Evolutionary conservation across 805 yeast genomes (phyloP).

Genomic region (Nakazawaea laoshanensis): DNA sequence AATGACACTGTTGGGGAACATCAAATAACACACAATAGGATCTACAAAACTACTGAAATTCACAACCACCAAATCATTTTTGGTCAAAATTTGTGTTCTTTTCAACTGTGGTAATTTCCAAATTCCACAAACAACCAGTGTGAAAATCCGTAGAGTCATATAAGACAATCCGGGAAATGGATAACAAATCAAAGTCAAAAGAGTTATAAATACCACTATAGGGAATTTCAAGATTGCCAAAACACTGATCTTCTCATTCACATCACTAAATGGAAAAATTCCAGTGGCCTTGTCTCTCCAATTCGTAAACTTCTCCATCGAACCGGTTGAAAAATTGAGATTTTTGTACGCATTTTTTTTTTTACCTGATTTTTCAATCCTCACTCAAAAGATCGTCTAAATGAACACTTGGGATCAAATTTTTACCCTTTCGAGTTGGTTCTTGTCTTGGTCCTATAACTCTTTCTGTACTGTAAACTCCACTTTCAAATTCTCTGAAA

Average conservation of each 20-base stretch:
- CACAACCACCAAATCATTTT: conserved; percentile 42
- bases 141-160: too few species aligned
- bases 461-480: neutral
- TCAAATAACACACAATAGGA: conserved; percentile 26
- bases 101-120: conserved; percentile 13
- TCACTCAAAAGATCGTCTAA: conserved; percentile 8
- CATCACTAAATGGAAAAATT: conserved; percentile 81
- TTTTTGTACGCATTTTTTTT: too few species aligned
- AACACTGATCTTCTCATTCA: too few species aligned
- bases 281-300: conserved; percentile 92
- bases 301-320: conserved; percentile 75
- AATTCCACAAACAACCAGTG: conserved; percentile 25
- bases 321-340: neutral
- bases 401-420: conserved; percentile 9
- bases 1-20: neutral
- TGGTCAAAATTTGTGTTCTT: neutral
- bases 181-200: too few species aligned
- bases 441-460: neutral
- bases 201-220: too few species aligned
- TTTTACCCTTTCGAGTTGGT: conserved; percentile 5
- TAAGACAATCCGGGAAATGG: too few species aligned
- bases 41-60: conserved; percentile 58
- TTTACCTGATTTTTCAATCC: conserved; percentile 12
- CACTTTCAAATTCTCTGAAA: neutral
- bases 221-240: too few species aligned